Percentiles rank a stretch among this genome's conserved stretches.
These are phyloP conservation scores for Teratosphaeria destructans DNA, from an alignment of 2,329 filamentous ascomycete species.

Conservation along the genomic window DNA sequence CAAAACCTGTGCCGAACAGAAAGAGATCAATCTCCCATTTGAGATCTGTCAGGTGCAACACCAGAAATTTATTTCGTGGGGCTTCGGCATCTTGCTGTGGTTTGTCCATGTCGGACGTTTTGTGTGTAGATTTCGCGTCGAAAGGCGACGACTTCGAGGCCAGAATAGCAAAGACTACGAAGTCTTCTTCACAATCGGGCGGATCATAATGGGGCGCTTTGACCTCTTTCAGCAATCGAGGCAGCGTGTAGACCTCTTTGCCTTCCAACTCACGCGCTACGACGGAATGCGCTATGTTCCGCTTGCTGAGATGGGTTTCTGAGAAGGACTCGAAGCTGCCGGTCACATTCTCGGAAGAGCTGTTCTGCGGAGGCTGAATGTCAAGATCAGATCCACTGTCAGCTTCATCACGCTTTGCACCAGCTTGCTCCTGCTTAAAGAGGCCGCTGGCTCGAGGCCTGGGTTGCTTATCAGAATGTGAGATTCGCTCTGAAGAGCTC, in stretches of 20 bases:
- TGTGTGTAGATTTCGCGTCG: conserved; percentile 41
- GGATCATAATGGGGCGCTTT: conserved; percentile 75
- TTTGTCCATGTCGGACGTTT: conserved; percentile 27
- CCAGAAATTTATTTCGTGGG: conserved; percentile 75
- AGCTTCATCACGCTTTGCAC: not conserved
- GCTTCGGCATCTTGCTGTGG: conserved; percentile 35
- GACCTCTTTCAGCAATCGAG: conserved; percentile 69
- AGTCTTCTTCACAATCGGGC: conserved; percentile 74
- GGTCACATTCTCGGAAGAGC: not conserved
- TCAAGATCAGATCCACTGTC: conserved; percentile 13
- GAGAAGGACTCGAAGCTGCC: conserved; percentile 71
- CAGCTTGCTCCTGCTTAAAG: not conserved
- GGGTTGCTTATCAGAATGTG: not conserved
- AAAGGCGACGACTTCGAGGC: conserved; percentile 79
- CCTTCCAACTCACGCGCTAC: conserved; percentile 67
- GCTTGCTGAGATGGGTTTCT: conserved; percentile 67
- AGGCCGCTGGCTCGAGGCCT: not conserved
- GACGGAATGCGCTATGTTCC: conserved; percentile 71
- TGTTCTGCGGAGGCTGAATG: conserved; percentile 15
- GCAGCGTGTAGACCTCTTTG: conserved; percentile 68
- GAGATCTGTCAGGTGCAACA: conserved; percentile 75
- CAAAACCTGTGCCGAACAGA: conserved; percentile 82
- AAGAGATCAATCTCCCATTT: conserved; percentile 87
- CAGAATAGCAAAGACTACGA: conserved; percentile 79
- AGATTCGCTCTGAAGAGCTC: not conserved